Evolutionary conservation across 2,329 filamentous ascomycete species (phyloP).

Genomic region (Coleophoma crateriformis): DNA sequence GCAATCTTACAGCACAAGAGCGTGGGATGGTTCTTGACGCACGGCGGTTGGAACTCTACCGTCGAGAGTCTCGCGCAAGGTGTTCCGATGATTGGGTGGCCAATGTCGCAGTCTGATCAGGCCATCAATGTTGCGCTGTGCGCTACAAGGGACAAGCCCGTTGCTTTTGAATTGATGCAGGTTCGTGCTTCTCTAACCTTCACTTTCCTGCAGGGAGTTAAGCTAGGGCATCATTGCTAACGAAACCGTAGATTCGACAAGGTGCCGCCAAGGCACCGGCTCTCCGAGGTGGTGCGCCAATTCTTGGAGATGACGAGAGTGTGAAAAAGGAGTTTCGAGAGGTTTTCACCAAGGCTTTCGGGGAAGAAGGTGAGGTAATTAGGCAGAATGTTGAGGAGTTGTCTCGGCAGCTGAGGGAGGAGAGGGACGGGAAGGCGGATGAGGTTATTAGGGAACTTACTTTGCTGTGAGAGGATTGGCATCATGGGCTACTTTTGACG

Average conservation of each 20-base stretch:
- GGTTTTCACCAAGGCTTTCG: conserved; percentile 1
- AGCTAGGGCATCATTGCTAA: not conserved
- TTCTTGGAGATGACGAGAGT: conserved; percentile 1
- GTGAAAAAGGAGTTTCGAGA: conserved; percentile 4
- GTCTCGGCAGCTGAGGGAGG: not conserved
- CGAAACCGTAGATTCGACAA: not conserved
- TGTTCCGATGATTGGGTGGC: conserved; percentile 4
- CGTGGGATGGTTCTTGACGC: conserved; percentile 4
- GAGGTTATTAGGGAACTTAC: conserved; percentile 1
- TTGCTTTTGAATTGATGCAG: conserved; percentile 5
- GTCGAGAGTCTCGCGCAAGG: conserved; percentile 1
- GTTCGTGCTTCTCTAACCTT: not conserved
- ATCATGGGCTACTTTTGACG: not conserved
- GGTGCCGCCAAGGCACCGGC: conserved; percentile 1
- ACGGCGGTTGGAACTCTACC: conserved; percentile 3
- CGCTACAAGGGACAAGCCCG: conserved; percentile 1
- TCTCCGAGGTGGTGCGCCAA: not conserved
- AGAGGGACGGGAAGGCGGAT: conserved; percentile 4
- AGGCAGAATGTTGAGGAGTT: conserved; percentile 1
- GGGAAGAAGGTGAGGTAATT: not conserved
- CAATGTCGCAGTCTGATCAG: conserved; percentile 2
- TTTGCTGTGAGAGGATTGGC: not conserved
- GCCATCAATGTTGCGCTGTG: conserved; percentile 1
- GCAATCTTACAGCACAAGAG: conserved; percentile 1
- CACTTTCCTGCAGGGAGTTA: not conserved